A percentile compares a stretch with the other conserved stretches of the same genome.
Conservation (phyloP, 257 asterid genomes). For the Eucommia ulmoides region DNA sequence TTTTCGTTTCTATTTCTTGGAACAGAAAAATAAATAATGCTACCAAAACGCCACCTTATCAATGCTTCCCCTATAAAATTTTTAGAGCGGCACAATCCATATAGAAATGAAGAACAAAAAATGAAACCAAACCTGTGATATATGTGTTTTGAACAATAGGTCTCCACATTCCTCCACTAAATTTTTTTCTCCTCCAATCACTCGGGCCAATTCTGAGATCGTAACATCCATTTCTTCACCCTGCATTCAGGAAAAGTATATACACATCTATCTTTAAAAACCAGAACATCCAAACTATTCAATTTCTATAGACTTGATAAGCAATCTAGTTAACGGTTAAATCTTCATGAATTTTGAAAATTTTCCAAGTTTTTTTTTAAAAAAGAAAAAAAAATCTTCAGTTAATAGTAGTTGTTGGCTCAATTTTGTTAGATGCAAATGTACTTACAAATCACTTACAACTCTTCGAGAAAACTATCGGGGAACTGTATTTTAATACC, state of each 20-base stretch:
- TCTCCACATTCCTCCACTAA: slow-evolving; percentile 62
- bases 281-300: too few relatives aligned
- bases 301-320: not conserved
- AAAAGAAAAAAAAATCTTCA: too few relatives aligned
- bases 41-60: too few relatives aligned
- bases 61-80: too few relatives aligned
- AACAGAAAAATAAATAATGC: too few relatives aligned
- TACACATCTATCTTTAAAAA: too few relatives aligned
- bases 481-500: slow-evolving; percentile 13
- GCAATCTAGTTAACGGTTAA: not conserved
- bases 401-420: too few relatives aligned
- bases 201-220: slow-evolving; percentile 48
- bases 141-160: slow-evolving; percentile 25
- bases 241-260: slow-evolving; percentile 21
- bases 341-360: not conserved
- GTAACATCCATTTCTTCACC: slow-evolving; percentile 56
- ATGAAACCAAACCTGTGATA: slow-evolving; percentile 34
- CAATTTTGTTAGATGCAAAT: not conserved
- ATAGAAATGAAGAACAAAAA: not conserved
- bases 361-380: too few relatives aligned
- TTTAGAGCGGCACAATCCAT: too few relatives aligned
- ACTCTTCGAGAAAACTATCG: not conserved
- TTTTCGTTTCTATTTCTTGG: too few relatives aligned
- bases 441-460: not conserved
- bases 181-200: slow-evolving; percentile 47